Base-by-base conservation (phyloP, 1,284 basidiomycete species). In the Pyrrhoderma noxium region DNA sequence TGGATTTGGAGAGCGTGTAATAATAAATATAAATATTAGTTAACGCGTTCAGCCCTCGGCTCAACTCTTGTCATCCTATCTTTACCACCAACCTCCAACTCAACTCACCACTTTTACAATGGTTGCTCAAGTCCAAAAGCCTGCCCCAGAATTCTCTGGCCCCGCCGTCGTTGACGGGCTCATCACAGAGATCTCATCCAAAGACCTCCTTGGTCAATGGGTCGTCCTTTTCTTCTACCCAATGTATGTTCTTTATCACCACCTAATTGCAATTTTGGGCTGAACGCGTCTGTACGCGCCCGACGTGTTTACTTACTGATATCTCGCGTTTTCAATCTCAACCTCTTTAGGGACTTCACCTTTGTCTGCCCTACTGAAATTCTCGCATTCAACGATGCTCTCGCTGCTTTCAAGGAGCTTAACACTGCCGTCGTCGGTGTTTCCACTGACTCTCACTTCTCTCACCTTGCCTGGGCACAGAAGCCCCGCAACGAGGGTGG, bases 361-460 rank as follows among this genome's bases (percentile, higher is more conserved):
- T 89, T 93, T 62, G 90, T 93, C 61, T 93, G 91, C 73, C 91
- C 91, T 34, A 93, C 91, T 57, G 91, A 94, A 69, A 93, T 94
- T 64, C 79, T 93, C 42, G 91, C 91, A 1, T 94, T 93, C 77
- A 92, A 93, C 67, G 85, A 89, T 58, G 84, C 88, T 4, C 77
- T 93, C 44, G 64, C 77, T 42, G 72, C 78, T 59, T 92, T 94
- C 74, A 72, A 79, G 51, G 76, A 75, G 53, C 71, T 93, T 59
- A 79, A 83, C 67, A 83, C 88, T 41, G 73, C 74, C 49, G 83
- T 94, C 47, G 77, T 93, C 56, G 84, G 85, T 85, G 71, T 83
- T 60, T 93, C 91, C 22, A 93, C 89, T 53, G 91, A 94, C 69
- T 93, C 89, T 8, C 78, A 91, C 63, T 93, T 80, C 73, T 83